Evolutionary conservation across 352 stramenopile species (phyloP).

Genomic region (Peronospora belbahrii): DNA sequence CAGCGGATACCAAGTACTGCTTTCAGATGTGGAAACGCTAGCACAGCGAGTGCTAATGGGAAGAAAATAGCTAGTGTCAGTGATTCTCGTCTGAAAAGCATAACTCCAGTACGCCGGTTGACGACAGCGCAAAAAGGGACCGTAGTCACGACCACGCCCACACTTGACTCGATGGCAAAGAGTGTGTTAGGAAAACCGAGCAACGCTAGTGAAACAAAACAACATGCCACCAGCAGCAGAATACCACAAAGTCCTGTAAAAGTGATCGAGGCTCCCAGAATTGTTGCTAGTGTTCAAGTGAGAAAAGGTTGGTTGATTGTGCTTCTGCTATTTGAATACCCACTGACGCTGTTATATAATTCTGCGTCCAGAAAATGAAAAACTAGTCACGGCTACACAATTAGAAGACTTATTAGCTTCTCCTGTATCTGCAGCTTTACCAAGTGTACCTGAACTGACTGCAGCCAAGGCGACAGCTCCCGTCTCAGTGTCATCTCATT

Average conservation of each 20-base stretch:
- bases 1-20: slow-evolving; percentile 2
- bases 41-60: background rate
- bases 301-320: slow-evolving; percentile 8
- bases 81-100: background rate
- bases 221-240: background rate
- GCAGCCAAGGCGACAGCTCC: background rate
- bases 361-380: background rate
- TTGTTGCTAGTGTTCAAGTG: background rate
- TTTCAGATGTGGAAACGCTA: background rate
- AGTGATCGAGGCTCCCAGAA: background rate
- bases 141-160: background rate
- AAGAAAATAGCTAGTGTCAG: slow-evolving; percentile 5
- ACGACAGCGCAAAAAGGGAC: background rate
- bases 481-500: background rate
- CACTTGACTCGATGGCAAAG: background rate
- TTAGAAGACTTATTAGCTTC: background rate
- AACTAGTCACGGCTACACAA: background rate
- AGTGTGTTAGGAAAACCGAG: background rate
- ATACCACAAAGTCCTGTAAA: slow-evolving; percentile 6
- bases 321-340: background rate
- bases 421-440: background rate
- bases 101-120: slow-evolving; percentile 8
- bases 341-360: slow-evolving; percentile 1
- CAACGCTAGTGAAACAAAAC: background rate
- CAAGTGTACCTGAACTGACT: background rate